Conservation (phyloP, 2,329 filamentous ascomycete species). For the Clarireedia sp. region DNA sequence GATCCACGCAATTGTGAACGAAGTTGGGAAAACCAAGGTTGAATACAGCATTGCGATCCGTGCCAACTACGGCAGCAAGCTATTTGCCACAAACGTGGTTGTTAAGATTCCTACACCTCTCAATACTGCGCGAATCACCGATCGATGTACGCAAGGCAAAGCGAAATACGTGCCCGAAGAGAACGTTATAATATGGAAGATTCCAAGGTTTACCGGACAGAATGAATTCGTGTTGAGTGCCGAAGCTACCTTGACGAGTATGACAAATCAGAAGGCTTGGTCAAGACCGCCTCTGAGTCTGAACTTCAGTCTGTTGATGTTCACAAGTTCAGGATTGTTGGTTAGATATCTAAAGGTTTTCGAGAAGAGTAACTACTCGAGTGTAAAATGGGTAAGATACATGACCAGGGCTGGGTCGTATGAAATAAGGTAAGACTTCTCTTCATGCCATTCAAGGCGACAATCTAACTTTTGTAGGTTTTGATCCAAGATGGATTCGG, state of each 20-base stretch:
- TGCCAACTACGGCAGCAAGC: conserved; percentile 90
- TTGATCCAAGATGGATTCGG: conserved; percentile 6
- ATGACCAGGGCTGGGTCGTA: conserved; percentile 98
- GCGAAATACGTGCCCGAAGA: conserved; percentile 98
- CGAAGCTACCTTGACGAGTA: conserved; percentile 86
- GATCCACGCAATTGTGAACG: conserved; percentile 96
- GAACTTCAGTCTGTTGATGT: conserved; percentile 94
- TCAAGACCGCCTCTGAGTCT: conserved; percentile 85
- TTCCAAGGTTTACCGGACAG: conserved; percentile 95
- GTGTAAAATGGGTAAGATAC: conserved; percentile 98
- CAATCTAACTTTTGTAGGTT: conserved; percentile 10
- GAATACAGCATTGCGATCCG: conserved; percentile 98
- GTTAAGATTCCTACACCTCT: conserved; percentile 91
- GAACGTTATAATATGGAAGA: conserved; percentile 99
- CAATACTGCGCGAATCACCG: conserved; percentile 89
- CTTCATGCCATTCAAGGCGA: neutral
- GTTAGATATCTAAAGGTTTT: conserved; percentile 97
- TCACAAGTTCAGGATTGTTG: conserved; percentile 85
- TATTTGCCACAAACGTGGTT: conserved; percentile 95
- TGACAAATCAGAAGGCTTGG: conserved; percentile 98
- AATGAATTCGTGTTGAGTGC: conserved; percentile 92
- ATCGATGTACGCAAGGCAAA: conserved; percentile 90
- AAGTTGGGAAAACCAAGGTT: conserved; percentile 93
- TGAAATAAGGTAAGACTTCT: conserved; percentile 66
- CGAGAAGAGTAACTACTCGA: conserved; percentile 98